Percentiles rank a stretch among this genome's conserved stretches.
These are phyloP conservation scores for Neonectria neomacrospora DNA, from an alignment of 2,329 filamentous ascomycete species.

Conservation along the genomic window DNA sequence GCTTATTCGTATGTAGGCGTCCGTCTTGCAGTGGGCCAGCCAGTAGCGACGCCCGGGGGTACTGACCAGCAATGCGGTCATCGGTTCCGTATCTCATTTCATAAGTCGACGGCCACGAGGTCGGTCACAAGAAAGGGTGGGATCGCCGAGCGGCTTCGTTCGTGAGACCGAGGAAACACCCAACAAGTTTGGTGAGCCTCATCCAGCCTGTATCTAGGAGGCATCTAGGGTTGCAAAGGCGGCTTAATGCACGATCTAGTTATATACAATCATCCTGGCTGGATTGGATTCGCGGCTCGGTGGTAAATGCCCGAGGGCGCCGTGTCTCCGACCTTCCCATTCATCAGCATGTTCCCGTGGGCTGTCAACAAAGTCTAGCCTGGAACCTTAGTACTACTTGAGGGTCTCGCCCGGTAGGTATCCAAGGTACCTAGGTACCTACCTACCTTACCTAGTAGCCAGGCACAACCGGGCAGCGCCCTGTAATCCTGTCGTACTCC, in stretches of 20 bases:
- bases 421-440: too few species aligned
- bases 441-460: not conserved
- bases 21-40: not conserved
- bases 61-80: constrained; percentile 10
- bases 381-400: too few species aligned
- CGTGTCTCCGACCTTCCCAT: not conserved
- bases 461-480: not conserved
- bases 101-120: not conserved
- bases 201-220: too few species aligned
- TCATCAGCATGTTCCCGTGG: not conserved
- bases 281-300: constrained; percentile 5
- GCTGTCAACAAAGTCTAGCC: not conserved
- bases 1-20: too few species aligned
- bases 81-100: not conserved
- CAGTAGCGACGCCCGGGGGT: not conserved
- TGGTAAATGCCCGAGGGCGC: not conserved
- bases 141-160: not conserved
- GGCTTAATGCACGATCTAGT: constrained; percentile 14
- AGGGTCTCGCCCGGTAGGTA: too few species aligned
- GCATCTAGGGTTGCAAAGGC: not conserved
- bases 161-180: not conserved
- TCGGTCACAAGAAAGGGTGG: not conserved
- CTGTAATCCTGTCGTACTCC: not conserved
- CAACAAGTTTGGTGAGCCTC: not conserved
- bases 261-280: not conserved